Evolutionary conservation across 306 rosid species (phyloP), one percentile per base, ranked within the genome.

Genomic region (Albizia julibrissin): DNA sequence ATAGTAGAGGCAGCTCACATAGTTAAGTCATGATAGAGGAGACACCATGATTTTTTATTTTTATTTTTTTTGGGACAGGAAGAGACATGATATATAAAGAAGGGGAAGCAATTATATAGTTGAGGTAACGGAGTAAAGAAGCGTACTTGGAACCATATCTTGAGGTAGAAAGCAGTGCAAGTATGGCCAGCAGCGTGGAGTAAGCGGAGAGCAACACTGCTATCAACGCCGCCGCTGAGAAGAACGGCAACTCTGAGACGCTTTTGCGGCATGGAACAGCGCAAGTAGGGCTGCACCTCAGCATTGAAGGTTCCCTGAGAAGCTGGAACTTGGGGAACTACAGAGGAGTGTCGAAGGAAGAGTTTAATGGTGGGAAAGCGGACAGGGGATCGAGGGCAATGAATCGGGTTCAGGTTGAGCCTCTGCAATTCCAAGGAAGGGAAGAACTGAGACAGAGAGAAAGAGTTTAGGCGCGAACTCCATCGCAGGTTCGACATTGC

Each of bases 111-210:
- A 29, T 50, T 11, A 19, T 19, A 50, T 5, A 6, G 44, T 52
- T 52, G 43, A 54, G 50, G n/a, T 15, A 10, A 56, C 9, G 12
- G 49, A 59, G 16, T 15, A 24, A 22, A 37, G 65, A 15, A 2
- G 29, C 81, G 9, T 82, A 93, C 98, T 87, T 93, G 99, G 84
- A 95, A 95, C 98, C 98, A 93, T 52, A 95, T 95, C 82, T 92
- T 93, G 81, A 93, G 97, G 82, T 92, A 95, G 89, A 93, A 92
- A 74, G 97, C 98, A 49, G 92, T 89, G 85, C 99, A 95, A 43
- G 92, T 88, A 79, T 95, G 98, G 6, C 98, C 97, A 19, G 94
- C 94, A 27, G 98, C 94, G 34, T 91, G 96, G 62, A 92, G 98
- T 8, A 95, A 89, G 21, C 92, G 93, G 82, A 95, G 97, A 54